phyloP scores from a whole-genome alignment of 2,329 filamentous ascomycete species.

The Ophiocordyceps camponoti-floridani region DNA sequence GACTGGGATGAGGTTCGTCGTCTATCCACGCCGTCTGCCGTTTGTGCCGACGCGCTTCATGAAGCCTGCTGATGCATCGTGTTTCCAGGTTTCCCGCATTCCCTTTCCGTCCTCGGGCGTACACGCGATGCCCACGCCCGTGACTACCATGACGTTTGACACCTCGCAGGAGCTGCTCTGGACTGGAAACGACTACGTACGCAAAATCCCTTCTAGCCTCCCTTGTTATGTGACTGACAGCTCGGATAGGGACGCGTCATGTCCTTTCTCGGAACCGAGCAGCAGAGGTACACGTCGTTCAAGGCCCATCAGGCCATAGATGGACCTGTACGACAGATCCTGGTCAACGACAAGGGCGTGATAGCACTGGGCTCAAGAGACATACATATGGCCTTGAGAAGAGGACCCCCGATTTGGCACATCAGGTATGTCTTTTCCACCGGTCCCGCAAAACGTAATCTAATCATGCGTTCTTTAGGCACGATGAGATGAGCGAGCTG shows the following conservation, averaged over 20 bases:
- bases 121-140: constrained; percentile 50
- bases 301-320: constrained; percentile 57
- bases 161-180: constrained; percentile 78
- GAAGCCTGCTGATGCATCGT: constrained; percentile 3
- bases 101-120: constrained; percentile 60
- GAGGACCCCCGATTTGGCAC: constrained; percentile 79
- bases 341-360: constrained; percentile 83
- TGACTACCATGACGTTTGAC: constrained; percentile 78
- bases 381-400: constrained; percentile 73
- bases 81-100: constrained; percentile 57
- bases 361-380: constrained; percentile 69
- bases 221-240: constrained; percentile 7
- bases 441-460: neutral
- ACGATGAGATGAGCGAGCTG: constrained; percentile 66
- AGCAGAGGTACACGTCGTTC: constrained; percentile 83
- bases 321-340: constrained; percentile 68
- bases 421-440: constrained; percentile 35
- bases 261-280: constrained; percentile 72
- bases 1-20: constrained; percentile 45
- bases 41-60: too few relatives aligned
- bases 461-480: constrained; percentile 21
- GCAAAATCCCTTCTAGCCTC: constrained; percentile 8
- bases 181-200: constrained; percentile 80
- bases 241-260: constrained; percentile 59
- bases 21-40: too few relatives aligned